Evolutionary conservation across 345 rosid genomes (phyloP).

Genomic region (Eucalyptus curtisii): DNA sequence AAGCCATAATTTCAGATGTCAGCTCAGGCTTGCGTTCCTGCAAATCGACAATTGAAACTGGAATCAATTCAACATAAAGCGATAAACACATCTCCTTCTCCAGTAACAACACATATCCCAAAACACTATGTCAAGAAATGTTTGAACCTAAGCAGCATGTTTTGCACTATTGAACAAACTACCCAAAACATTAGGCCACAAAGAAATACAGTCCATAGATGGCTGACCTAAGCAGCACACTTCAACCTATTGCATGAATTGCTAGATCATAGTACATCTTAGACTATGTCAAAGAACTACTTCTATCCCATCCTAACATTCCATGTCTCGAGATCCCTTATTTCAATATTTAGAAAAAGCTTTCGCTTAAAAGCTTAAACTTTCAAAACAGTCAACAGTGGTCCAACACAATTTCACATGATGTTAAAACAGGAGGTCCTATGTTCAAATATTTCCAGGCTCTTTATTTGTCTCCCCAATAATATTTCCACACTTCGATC

Average conservation of each 20-base stretch:
- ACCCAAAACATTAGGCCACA: not conserved
- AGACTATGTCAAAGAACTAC: not conserved
- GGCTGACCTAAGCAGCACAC: not conserved
- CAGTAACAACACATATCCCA: not conserved
- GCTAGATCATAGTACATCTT: not conserved
- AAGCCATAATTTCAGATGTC: constrained; percentile 80
- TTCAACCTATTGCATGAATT: not conserved
- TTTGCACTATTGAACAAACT: not conserved
- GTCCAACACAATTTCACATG: not conserved
- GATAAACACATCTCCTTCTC: not conserved
- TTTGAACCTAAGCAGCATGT: not conserved
- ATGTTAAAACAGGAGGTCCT: not conserved
- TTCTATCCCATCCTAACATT: not conserved
- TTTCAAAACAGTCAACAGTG: not conserved
- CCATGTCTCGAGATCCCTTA: not conserved
- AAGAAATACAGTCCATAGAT: not conserved
- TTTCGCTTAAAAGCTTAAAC: not conserved
- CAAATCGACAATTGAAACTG: not conserved
- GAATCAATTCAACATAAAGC: not conserved
- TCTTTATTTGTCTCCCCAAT: not conserved
- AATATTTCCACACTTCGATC: not conserved
- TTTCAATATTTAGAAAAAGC: not conserved
- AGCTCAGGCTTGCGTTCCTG: constrained; percentile 95
- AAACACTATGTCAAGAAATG: not conserved
- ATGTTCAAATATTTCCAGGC: not conserved